Evolutionary conservation across 2,329 filamentous ascomycete genomes (phyloP).

Genomic region (Zarea fungicola): DNA sequence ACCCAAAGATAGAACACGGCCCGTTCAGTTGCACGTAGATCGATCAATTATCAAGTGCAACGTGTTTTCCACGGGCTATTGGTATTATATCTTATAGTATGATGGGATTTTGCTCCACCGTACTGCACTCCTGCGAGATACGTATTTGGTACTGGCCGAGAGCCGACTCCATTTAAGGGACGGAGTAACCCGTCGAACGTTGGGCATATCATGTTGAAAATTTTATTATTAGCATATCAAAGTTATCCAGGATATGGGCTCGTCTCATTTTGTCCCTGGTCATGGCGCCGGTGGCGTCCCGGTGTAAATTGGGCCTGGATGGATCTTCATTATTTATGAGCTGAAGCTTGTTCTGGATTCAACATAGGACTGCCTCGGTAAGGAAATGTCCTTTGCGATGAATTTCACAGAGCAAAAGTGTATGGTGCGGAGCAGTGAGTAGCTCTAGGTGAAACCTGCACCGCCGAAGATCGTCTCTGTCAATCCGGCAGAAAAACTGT

Average conservation of each 20-base stretch:
- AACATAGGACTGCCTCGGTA: too few relatives aligned
- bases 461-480: background rate
- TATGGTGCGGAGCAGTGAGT: background rate
- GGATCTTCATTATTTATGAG: constrained; percentile 5
- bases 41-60: too few relatives aligned
- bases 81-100: too few relatives aligned
- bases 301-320: constrained; percentile 1
- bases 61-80: too few relatives aligned
- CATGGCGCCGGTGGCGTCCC: background rate
- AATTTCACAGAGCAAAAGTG: background rate
- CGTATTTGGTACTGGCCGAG: too few relatives aligned
- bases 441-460: background rate
- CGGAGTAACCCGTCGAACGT: too few relatives aligned
- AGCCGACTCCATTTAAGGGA: too few relatives aligned
- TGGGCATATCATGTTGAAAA: too few relatives aligned
- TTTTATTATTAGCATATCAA: too few relatives aligned
- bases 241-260: background rate
- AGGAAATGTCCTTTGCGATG: too few relatives aligned
- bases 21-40: background rate
- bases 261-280: background rate
- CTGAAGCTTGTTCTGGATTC: background rate
- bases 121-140: too few relatives aligned
- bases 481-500: background rate
- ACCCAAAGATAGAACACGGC: constrained; percentile 8
- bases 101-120: too few relatives aligned